Percentiles rank a stretch among this genome's conserved stretches.
Evolutionary conservation across 164 flowering plant species (phyloP).

Genomic region (Stephania yunnanensis): DNA sequence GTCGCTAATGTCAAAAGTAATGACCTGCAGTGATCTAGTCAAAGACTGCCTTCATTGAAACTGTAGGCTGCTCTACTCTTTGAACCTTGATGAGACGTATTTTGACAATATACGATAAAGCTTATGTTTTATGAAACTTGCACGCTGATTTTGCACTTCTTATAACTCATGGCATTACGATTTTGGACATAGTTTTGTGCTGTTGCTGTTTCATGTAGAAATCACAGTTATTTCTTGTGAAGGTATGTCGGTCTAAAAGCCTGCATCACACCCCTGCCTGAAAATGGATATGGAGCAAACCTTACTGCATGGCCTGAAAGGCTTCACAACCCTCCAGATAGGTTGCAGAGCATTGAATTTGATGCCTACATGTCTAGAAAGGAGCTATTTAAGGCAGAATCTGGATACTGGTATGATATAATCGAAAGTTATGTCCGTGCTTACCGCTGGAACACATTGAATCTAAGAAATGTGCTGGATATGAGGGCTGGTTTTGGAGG

Average conservation of each 20-base stretch:
- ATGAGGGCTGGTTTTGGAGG: conserved; percentile 58
- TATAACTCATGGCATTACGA: too few species aligned
- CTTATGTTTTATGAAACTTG: not conserved
- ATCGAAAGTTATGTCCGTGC: conserved; percentile 28
- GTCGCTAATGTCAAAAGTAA: not conserved
- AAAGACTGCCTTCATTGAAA: not conserved
- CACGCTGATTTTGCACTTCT: not conserved
- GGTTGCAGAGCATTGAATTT: conserved; percentile 43
- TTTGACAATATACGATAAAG: not conserved
- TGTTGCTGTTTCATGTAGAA: too few species aligned
- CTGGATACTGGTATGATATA: conserved; percentile 39
- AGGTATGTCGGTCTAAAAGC: conserved; percentile 41
- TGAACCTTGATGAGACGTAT: not conserved
- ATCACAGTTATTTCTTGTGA: conserved; percentile 8
- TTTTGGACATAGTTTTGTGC: too few species aligned
- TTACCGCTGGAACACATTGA: conserved; percentile 29
- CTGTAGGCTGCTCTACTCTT: not conserved
- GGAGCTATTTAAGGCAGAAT: conserved; percentile 45
- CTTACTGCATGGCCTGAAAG: conserved; percentile 40
- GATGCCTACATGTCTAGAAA: conserved; percentile 46
- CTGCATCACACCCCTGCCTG: conserved; percentile 46
- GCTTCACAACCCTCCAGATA: conserved; percentile 39
- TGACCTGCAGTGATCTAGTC: not conserved
- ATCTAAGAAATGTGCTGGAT: conserved; percentile 49
- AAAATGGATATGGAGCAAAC: conserved; percentile 38